Base-by-base conservation (phyloP, 202 grass and related monocot species). In the Panicum hallii region DNA sequence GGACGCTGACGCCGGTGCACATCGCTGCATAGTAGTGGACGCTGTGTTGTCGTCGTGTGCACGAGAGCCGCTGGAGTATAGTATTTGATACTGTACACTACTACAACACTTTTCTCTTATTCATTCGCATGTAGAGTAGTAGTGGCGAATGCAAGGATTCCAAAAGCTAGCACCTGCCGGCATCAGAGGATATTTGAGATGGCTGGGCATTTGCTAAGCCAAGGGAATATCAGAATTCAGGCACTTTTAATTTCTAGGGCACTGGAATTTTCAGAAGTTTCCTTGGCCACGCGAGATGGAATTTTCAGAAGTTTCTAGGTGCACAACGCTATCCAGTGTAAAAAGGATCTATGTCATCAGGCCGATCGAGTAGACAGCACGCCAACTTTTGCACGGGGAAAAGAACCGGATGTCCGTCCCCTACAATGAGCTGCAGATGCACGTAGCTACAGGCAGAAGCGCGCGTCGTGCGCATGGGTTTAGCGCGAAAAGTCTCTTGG, bases 11-110 rank as follows among this genome's bases (percentile, higher is more conserved):
- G 42, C 5, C 41, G 36, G 40, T 14, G 9, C 2, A 9, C 17
- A n/a, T 45, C 5, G 7, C 4, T 15, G 22, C 58, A 23, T 42
- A 4, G 4, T 14, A 81, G 65, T 81, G 79, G 79, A 26, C 15
- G n/a, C 38, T 70, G 52, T 71, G 79, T 60, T 71, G 79, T 82
- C 66, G 79, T 81, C 66, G 41, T 44, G 3, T 46, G 66, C 5
- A 38, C 7, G 38, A 76, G 19, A 44, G 11, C 4, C 23, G 43
- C 32, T 32, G 32, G 32, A 32, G 32, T 32, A 32, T 38, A 4
- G 36, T 38, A 5, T 38, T 38, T 38, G 36, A 4, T 38, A 38
- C 36, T 4, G 36, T 38, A 32, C 32, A 32, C 32, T 32, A 32
- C 32, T 32, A 32, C 32, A 32, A 32, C 32, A 32, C 32, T 32